Percentiles rank a stretch among this genome's conserved stretches.
Evolutionary conservation across 2,329 filamentous ascomycete species (phyloP).

Genomic region (Coniochaeta pulveracea): DNA sequence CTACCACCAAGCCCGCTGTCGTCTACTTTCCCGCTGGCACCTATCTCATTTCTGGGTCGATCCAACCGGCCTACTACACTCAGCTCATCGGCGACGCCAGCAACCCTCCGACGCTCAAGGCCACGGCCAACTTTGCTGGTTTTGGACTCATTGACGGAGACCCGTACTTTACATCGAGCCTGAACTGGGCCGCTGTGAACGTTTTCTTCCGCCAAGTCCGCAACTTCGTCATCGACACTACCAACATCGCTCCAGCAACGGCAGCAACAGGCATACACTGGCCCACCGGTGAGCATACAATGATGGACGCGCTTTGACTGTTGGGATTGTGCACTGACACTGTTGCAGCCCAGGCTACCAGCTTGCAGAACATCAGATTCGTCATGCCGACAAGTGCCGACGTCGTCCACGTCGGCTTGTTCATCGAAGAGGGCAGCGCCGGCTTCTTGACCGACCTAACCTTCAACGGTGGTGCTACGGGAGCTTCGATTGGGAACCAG

Average conservation of each 20-base stretch:
- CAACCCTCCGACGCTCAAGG: conserved; percentile 35
- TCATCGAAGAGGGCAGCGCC: conserved; percentile 36
- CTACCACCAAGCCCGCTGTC: conserved; percentile 27
- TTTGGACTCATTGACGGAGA: conserved; percentile 38
- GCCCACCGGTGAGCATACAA: too few species aligned
- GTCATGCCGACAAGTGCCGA: conserved; percentile 28
- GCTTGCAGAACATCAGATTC: conserved; percentile 47
- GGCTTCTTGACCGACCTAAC: conserved; percentile 41
- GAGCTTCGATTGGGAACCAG: conserved; percentile 55
- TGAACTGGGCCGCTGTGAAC: conserved; percentile 43
- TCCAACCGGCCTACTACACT: conserved; percentile 70
- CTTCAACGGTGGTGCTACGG: conserved; percentile 45
- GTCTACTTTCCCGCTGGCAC: conserved; percentile 39
- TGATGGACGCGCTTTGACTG: too few species aligned
- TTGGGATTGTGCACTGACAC: too few species aligned
- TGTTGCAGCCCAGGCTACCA: conserved; percentile 52
- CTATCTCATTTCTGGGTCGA: conserved; percentile 59
- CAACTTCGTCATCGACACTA: conserved; percentile 49
- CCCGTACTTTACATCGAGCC: conserved; percentile 28
- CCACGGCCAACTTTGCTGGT: conserved; percentile 35
- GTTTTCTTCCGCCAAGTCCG: conserved; percentile 49
- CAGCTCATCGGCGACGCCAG: conserved; percentile 64
- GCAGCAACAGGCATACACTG: conserved; percentile 51
- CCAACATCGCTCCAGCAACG: conserved; percentile 33
- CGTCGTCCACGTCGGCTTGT: conserved; percentile 43